Base-by-base conservation (phyloP, 2,329 filamentous ascomycete genomes). In the Rutstroemia sydowiana region DNA sequence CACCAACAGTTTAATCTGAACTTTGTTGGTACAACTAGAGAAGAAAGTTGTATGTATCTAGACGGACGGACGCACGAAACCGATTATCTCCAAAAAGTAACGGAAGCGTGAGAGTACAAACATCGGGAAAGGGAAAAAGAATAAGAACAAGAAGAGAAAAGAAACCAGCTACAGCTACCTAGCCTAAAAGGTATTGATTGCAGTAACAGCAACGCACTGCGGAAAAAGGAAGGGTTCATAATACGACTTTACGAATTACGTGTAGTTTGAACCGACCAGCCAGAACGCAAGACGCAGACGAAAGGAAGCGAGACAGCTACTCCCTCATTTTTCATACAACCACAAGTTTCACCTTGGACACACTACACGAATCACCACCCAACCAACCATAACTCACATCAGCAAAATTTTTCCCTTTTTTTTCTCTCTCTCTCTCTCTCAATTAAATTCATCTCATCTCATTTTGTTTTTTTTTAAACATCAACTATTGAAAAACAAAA, bases 1-100 rank as follows among this genome's bases (percentile, higher is more conserved):
- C 52, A 54, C 42, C 57, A 61, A 53, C 59, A 58, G 56, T 59
- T 61, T 53, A 55, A 44, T 58, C 59, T 60, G 58, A 48, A 26
- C 8, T 55, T 41, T 20, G 39, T 13, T 26, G 20, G 21, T 21
- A 28, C 36, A 39, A 16, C 36, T 16, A 18, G 34, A 18, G n/a
- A 14, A 16, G n/a, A 9, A 37, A 16, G n/a, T 37, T 14, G n/a
- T 5, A 37, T 16, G n/a, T 37, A 18, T 18, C n/a, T 18, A 14
- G 34, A 58, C 55, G 21, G 39, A 20, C 39, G 40, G 55, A 57
- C 53, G 55, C 59, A 61, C 56, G 48, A 54, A 57, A 47, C 55
- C 55, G 58, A 48, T 21, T 41, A 23, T 26, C 10, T 42, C 7
- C 21, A 9, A 8, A 10, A 42, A 42, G 10, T 14, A 45, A 46